phyloP scores from a whole-genome alignment of 192 early-diverging fungal genomes.

The Gonapodya prolifera region DNA sequence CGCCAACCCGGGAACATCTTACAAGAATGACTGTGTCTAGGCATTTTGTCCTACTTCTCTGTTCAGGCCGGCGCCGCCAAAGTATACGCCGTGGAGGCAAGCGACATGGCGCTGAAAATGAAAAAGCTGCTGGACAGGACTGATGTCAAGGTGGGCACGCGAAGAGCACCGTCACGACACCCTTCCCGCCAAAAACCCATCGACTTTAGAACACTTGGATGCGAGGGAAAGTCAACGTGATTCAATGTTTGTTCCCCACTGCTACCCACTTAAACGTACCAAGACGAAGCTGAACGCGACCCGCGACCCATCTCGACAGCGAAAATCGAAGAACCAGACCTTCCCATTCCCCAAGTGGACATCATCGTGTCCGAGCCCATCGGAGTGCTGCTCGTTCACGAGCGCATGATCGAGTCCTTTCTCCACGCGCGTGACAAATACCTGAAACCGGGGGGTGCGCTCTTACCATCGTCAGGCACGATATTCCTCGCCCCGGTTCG shows the following conservation, averaged over 20 bases:
- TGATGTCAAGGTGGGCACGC: neutral
- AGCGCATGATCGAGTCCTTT: conserved; percentile 89
- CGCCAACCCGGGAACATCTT: neutral
- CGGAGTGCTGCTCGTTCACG: conserved; percentile 91
- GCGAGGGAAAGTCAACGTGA: conserved; percentile 66
- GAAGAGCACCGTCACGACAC: neutral
- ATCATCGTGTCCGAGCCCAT: conserved; percentile 96
- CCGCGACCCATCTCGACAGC: conserved; percentile 20
- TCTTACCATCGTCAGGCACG: conserved; percentile 79
- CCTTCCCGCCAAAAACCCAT: conserved; percentile 19
- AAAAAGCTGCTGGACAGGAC: conserved; percentile 50
- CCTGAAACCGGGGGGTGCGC: conserved; percentile 81
- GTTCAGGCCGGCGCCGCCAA: conserved; percentile 84
- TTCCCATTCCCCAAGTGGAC: conserved; percentile 57
- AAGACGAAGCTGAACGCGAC: too few relatives aligned
- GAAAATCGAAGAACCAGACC: conserved; percentile 74
- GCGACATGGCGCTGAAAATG: conserved; percentile 88
- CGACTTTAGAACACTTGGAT: conserved; percentile 64
- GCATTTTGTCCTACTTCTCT: conserved; percentile 92
- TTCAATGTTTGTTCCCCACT: conserved; percentile 42
- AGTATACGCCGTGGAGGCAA: conserved; percentile 94
- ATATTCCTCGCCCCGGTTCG: conserved; percentile 74
- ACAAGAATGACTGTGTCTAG: conserved; percentile 22
- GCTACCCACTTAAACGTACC: neutral
- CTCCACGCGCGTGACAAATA: conserved; percentile 77